These are phyloP conservation scores for Mucor velutinosus DNA, from an alignment of 371 early-diverging fungal species.

Conservation along the genomic window DNA sequence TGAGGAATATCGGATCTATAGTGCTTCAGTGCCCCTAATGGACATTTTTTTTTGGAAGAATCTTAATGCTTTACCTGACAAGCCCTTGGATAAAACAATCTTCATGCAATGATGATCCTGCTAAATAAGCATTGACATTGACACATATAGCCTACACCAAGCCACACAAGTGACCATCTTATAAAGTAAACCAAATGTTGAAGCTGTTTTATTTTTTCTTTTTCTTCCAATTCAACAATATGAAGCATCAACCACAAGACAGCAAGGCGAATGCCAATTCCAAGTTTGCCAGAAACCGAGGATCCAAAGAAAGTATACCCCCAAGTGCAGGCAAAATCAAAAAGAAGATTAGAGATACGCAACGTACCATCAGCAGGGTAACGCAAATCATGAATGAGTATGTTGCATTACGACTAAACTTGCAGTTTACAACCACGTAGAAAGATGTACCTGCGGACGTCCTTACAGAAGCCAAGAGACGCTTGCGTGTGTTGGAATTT, in stretches of 20 bases:
- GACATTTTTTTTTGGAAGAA: no score
- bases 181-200: no score
- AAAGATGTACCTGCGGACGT: conserved; percentile 22
- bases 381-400: background rate
- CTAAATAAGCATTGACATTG: no score
- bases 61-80: no score
- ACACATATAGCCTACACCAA: no score
- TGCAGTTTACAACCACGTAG: background rate
- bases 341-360: conserved; percentile 37
- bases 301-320: conserved; percentile 9
- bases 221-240: background rate
- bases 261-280: background rate
- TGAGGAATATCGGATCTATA: no score
- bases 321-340: conserved; percentile 28
- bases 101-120: no score
- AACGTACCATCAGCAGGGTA: conserved; percentile 28
- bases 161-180: no score
- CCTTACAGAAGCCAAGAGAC: conserved; percentile 31
- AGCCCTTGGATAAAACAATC: no score
- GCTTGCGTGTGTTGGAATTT: conserved; percentile 33
- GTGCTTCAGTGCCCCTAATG: no score
- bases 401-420: background rate
- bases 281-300: conserved; percentile 8
- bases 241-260: background rate
- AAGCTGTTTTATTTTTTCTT: no score